Percentiles rank a stretch among this genome's conserved stretches.
Evolutionary conservation across 2,329 filamentous ascomycete species (phyloP).

Genomic region (Zalaria sp.): DNA sequence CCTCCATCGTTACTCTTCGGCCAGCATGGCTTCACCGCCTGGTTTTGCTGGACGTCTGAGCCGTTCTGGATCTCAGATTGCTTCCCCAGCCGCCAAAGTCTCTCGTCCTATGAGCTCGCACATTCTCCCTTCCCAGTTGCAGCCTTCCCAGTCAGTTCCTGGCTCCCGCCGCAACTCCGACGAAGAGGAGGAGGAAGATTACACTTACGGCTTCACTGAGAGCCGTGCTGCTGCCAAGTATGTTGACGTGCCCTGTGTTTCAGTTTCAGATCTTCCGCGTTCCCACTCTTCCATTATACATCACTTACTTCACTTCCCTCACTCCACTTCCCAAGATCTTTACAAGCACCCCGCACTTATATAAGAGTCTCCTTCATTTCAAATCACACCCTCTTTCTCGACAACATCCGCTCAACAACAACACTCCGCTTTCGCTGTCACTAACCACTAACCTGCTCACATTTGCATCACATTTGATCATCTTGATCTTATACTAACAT

Average conservation of each 20-base stretch:
- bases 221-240: conserved; percentile 64
- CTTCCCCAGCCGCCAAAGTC: conserved; percentile 55
- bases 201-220: conserved; percentile 39
- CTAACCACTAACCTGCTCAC: not conserved
- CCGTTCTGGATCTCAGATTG: conserved; percentile 65
- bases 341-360: no score
- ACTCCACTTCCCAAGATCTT: not conserved
- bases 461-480: conserved; percentile 10
- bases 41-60: conserved; percentile 47
- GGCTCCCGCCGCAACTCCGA: conserved; percentile 77
- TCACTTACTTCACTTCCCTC: not conserved
- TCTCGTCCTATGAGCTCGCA: conserved; percentile 39
- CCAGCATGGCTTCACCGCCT: conserved; percentile 71
- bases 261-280: not conserved
- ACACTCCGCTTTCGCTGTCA: not conserved
- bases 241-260: conserved; percentile 30
- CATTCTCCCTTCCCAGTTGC: conserved; percentile 47
- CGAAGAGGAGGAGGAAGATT: conserved; percentile 67
- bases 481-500: conserved; percentile 9
- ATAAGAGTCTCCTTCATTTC: no score
- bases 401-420: not conserved
- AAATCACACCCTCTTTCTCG: not conserved
- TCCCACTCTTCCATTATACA: not conserved
- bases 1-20: conserved; percentile 80
- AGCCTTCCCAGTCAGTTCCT: conserved; percentile 75